These are phyloP conservation scores for Pyricularia grisea DNA, from an alignment of 2,329 filamentous ascomycete species.

Conservation along the genomic window DNA sequence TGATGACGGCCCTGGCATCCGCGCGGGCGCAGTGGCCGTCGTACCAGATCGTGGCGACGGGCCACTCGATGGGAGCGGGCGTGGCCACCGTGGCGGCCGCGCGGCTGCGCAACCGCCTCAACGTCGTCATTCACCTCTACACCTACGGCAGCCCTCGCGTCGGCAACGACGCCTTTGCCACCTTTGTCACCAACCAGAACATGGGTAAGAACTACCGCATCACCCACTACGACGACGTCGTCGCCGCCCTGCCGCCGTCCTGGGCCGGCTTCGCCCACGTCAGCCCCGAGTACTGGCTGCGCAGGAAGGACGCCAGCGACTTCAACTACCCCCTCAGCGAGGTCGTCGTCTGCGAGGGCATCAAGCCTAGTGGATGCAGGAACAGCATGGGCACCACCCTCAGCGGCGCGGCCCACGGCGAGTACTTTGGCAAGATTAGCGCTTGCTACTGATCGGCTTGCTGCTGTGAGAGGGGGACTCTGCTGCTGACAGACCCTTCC, in stretches of 20 bases:
- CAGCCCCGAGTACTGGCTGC: slow-evolving; percentile 63
- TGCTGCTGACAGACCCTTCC: neutral
- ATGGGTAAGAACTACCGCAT: slow-evolving; percentile 47
- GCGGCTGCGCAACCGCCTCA: slow-evolving; percentile 36
- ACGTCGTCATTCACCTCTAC: slow-evolving; percentile 45
- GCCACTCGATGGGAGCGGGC: slow-evolving; percentile 61
- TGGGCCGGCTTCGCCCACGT: slow-evolving; percentile 49
- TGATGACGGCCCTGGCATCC: slow-evolving; percentile 31
- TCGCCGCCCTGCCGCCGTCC: slow-evolving; percentile 56
- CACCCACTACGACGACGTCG: slow-evolving; percentile 58
- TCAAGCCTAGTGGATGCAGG: slow-evolving; percentile 38
- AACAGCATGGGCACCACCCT: slow-evolving; percentile 29
- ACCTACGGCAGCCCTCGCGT: slow-evolving; percentile 59
- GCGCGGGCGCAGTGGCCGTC: slow-evolving; percentile 36
- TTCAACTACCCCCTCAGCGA: slow-evolving; percentile 27
- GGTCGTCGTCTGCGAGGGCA: slow-evolving; percentile 38
- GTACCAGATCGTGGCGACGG: slow-evolving; percentile 50
- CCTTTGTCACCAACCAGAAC: slow-evolving; percentile 41
- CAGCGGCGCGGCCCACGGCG: slow-evolving; percentile 32
- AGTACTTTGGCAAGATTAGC: slow-evolving; percentile 37
- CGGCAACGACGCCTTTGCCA: slow-evolving; percentile 45
- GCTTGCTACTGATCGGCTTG: slow-evolving; percentile 21
- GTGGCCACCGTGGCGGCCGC: slow-evolving; percentile 51
- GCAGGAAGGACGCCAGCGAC: slow-evolving; percentile 21
- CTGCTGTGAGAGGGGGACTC: neutral